Conservation (phyloP, 2,329 filamentous ascomycete species). For the Cercospora zeina region DNA sequence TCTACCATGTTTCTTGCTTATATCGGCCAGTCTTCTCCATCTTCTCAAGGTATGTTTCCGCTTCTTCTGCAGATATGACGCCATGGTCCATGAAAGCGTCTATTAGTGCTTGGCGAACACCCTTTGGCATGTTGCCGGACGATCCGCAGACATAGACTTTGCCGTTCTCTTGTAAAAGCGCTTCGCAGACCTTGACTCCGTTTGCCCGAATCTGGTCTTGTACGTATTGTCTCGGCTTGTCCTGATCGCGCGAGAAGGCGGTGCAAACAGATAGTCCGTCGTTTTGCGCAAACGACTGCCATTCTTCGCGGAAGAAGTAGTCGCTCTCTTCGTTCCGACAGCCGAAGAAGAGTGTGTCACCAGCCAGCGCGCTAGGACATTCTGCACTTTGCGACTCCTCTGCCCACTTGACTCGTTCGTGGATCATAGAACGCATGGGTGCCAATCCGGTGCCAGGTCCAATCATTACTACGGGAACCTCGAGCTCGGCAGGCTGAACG, state of each 20-base stretch:
- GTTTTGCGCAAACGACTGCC: slow-evolving; percentile 53
- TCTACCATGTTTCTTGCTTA: slow-evolving; percentile 64
- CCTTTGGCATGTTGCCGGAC: slow-evolving; percentile 70
- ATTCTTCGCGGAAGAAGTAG: slow-evolving; percentile 80
- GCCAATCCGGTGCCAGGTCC: slow-evolving; percentile 86
- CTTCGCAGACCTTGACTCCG: slow-evolving; percentile 50
- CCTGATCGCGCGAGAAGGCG: slow-evolving; percentile 72
- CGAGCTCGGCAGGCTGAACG: slow-evolving; percentile 50
- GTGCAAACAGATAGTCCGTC: slow-evolving; percentile 57
- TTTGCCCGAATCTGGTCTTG: slow-evolving; percentile 62
- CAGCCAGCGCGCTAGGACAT: slow-evolving; percentile 24
- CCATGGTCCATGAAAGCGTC: slow-evolving; percentile 54
- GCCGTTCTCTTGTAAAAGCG: slow-evolving; percentile 55
- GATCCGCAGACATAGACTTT: slow-evolving; percentile 61
- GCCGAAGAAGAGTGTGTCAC: slow-evolving; percentile 73
- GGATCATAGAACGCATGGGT: slow-evolving; percentile 77
- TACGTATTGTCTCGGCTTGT: slow-evolving; percentile 63
- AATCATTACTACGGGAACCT: slow-evolving; percentile 69
- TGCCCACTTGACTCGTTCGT: slow-evolving; percentile 60
- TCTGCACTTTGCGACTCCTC: slow-evolving; percentile 21
- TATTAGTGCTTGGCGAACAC: slow-evolving; percentile 65
- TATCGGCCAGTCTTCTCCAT: slow-evolving; percentile 65
- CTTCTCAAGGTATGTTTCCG: slow-evolving; percentile 56
- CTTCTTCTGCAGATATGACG: slow-evolving; percentile 51
- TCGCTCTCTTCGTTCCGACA: slow-evolving; percentile 73